Evolutionary conservation across 306 rosid genomes (phyloP), one percentile per base, ranked within the genome.

Genomic region (Vicia villosa): DNA sequence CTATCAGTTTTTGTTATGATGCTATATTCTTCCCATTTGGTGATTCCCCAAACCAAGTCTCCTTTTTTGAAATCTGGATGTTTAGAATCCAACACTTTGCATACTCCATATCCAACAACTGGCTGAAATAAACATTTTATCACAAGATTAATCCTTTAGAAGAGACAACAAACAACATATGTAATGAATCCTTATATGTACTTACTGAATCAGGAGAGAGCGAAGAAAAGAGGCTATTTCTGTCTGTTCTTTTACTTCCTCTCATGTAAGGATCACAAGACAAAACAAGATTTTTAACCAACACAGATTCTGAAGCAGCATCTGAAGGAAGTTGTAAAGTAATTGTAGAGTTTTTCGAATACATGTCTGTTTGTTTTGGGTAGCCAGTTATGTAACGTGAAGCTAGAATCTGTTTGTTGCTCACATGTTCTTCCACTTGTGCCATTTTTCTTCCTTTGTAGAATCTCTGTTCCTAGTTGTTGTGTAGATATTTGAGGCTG

Each of bases 211-310:
- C 71, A 50, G 89, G 85, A 19, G 65, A 20, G 24, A 74, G 83
- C 65, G 86, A 78, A 41, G 61, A 6, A n/a, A 61, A 73, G 32
- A 28, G 16, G 19, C 43, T 65, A 2, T 10, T 57, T 61, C 2
- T 36, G 19, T 30, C 54, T 19, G 51, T 11, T 46, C 15, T 68
- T 34, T 62, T 68, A 58, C 13, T 66, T 75, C 83, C 63, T 40
- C 82, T 78, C 89, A 83, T 75, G 83, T 65, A 81, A 15, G 96
- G 96, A 69, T 89, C 96, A 41, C 93, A 85, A 13, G 93, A 83
- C 21, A 89, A 70, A 82, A 80, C 81, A 3, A 89, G 81, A 28
- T 87, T 87, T 70, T 89, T 87, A 2, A 89, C 86, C 55, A 87
- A 57, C 36, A 89, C 73, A 32, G 85, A 73, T 47, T 76, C 57